Percentiles rank a stretch among this genome's conserved stretches.
These are phyloP conservation scores for Thelonectria discophora DNA, from an alignment of 2,329 filamentous ascomycete genomes.

Conservation along the genomic window DNA sequence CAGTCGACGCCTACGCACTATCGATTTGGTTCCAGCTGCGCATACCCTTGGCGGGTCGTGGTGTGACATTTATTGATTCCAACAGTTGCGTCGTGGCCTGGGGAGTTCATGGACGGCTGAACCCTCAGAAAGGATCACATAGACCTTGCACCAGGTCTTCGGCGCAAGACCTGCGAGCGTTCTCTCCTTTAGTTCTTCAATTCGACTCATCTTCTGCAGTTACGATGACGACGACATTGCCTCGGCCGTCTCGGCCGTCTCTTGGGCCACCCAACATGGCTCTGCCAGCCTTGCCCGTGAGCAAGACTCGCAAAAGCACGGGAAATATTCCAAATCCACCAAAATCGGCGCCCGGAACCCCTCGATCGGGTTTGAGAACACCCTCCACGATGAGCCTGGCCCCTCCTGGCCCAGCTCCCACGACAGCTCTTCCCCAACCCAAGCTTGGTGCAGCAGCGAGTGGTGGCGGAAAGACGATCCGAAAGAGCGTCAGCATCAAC, in stretches of 20 bases:
- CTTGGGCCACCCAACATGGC: conserved; percentile 76
- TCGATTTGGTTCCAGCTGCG: conserved; percentile 21
- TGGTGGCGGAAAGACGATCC: conserved; percentile 72
- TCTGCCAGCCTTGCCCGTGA: conserved; percentile 76
- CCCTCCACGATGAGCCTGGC: conserved; percentile 65
- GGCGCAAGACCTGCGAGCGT: conserved; percentile 31
- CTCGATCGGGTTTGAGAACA: conserved; percentile 66
- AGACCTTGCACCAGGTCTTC: conserved; percentile 36
- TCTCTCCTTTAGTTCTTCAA: conserved; percentile 23
- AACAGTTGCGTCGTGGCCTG: conserved; percentile 24
- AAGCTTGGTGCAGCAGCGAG: conserved; percentile 65
- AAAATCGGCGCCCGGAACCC: conserved; percentile 57
- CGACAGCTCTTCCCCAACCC: conserved; percentile 64
- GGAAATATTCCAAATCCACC: conserved; percentile 55
- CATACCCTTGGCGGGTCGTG: conserved; percentile 10
- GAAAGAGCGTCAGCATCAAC: conserved; percentile 92
- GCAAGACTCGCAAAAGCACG: conserved; percentile 76
- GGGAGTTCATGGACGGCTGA: conserved; percentile 45
- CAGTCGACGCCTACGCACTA: conserved; percentile 19
- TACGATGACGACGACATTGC: conserved; percentile 63
- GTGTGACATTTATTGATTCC: conserved; percentile 30
- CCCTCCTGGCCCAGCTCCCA: conserved; percentile 63
- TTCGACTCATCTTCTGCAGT: conserved; percentile 6
- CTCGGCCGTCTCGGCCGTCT: conserved; percentile 72
- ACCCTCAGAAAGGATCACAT: conserved; percentile 31